Evolutionary conservation across 176 grass and related monocot species (phyloP), one percentile per base, ranked within the genome.

Genomic region (Musa beccarii): DNA sequence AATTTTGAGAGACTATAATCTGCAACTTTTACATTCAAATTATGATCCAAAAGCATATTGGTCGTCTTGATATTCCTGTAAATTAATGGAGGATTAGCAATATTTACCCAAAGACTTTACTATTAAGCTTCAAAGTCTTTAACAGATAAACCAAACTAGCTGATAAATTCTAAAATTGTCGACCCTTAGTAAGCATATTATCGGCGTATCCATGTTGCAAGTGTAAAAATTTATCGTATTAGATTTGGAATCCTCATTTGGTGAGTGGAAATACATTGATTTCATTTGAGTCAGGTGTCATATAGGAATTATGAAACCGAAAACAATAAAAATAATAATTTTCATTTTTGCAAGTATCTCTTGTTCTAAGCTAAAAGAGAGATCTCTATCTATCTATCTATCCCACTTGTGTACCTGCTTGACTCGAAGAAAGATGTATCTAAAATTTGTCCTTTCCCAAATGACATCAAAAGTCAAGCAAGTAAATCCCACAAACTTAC

Each of bases 351-450:
- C 34, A 43, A 43, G 34, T 43, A 94, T 90, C 80, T 99, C 88
- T 61, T 94, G 86, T 78, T 99, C 95, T 51, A 99, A 86, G 65
- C 95, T 98, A 76, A 91, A 85, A 72, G 95, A 99, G 79, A 99
- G 90, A 63, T 88, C 86, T 34, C 88, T 88, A 83, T 94, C 95
- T 29, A 68, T 99, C 10, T 29, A 34, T 34, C 29, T 3, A 2
- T 2, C 88, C 84, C 19, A 84, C 84, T 54, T 94, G 95, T 76
- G 93, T 99, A 81, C 95, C 88, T 99, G 69, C 62, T 91, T 61
- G 77, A 86, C 55, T 67, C 7, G 73, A 24, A 34, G 1, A 73
- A 12, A 59, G 73, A 11, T 28, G 56, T 26, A 17, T 26, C 11
- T 10, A 43, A 49, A 22, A 34, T 63, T 73, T 11, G n/a, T 23